A percentile compares a stretch with the other conserved stretches of the same genome.
These are phyloP conservation scores for Alectoria sarmentosa DNA, from an alignment of 495 filamentous ascomycete species.

Conservation along the genomic window DNA sequence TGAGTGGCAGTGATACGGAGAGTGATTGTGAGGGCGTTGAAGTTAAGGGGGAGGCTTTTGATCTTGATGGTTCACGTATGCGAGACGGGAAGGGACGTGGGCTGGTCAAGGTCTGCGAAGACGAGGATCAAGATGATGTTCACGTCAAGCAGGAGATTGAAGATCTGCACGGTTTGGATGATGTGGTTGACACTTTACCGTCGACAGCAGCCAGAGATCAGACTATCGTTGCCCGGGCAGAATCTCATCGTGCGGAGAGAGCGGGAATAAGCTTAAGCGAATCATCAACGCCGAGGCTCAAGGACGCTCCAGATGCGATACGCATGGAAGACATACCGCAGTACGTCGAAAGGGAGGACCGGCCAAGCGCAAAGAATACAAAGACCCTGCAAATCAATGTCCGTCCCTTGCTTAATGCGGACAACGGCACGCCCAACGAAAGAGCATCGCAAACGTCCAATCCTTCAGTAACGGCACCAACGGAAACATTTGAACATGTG, in stretches of 20 bases:
- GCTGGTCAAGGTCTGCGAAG: conserved; percentile 65
- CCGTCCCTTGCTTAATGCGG: background rate
- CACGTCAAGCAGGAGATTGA: conserved; percentile 54
- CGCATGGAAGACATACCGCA: conserved; percentile 6
- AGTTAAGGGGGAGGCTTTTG: conserved; percentile 32
- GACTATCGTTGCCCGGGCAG: background rate
- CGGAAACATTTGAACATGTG: background rate
- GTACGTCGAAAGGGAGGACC: background rate
- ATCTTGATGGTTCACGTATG: conserved; percentile 52
- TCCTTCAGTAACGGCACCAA: background rate
- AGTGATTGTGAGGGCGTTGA: conserved; percentile 30
- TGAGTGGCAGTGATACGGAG: conserved; percentile 21
- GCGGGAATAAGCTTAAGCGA: background rate
- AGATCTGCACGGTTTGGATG: conserved; percentile 41
- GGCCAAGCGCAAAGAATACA: conserved; percentile 1
- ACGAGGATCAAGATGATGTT: conserved; percentile 54
- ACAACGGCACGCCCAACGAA: background rate
- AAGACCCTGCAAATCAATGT: background rate
- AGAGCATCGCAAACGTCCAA: background rate
- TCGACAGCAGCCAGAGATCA: background rate
- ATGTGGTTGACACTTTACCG: background rate
- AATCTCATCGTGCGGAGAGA: background rate
- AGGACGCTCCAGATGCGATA: background rate
- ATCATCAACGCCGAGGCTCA: background rate
- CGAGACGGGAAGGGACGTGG: conserved; percentile 52